phyloP scores from a whole-genome alignment of 352 stramenopile genomes.

The Elongisporangium anandrum region DNA sequence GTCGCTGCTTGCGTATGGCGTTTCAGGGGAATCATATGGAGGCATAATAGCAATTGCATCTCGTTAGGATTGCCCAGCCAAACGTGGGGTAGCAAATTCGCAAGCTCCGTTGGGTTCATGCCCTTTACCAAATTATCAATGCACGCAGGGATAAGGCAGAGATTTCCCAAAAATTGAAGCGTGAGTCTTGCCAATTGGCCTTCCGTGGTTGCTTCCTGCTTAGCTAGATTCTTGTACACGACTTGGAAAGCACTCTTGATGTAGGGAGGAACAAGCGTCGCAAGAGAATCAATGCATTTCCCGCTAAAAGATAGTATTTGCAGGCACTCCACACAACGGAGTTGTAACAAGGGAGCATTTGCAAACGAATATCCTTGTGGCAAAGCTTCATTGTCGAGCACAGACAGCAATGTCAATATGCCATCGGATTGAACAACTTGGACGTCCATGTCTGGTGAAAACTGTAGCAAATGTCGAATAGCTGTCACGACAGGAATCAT shows the following conservation, averaged over 20 bases:
- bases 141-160: conserved; percentile 81
- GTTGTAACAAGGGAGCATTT: conserved; percentile 63
- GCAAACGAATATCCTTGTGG: conserved; percentile 78
- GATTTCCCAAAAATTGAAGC: conserved; percentile 77
- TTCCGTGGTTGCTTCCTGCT: conserved; percentile 75
- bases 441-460: conserved; percentile 78
- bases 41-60: conserved; percentile 77
- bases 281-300: conserved; percentile 72
- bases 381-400: conserved; percentile 80
- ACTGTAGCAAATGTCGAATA: conserved; percentile 79
- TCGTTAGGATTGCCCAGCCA: conserved; percentile 77
- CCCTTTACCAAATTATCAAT: conserved; percentile 86
- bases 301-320: conserved; percentile 87
- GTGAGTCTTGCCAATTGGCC: conserved; percentile 75
- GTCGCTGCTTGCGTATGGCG: conserved; percentile 82
- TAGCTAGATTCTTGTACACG: conserved; percentile 79
- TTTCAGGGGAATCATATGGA: conserved; percentile 88
- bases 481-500: conserved; percentile 75
- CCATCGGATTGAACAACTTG: conserved; percentile 77
- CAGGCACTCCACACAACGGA: conserved; percentile 82
- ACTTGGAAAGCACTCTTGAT: conserved; percentile 84
- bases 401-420: conserved; percentile 62
- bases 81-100: conserved; percentile 65
- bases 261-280: conserved; percentile 72
- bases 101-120: conserved; percentile 75